Percentiles rank a stretch among this genome's conserved stretches.
phyloP scores from a whole-genome alignment of 164 flowering plant genomes.

The Sedum album region DNA sequence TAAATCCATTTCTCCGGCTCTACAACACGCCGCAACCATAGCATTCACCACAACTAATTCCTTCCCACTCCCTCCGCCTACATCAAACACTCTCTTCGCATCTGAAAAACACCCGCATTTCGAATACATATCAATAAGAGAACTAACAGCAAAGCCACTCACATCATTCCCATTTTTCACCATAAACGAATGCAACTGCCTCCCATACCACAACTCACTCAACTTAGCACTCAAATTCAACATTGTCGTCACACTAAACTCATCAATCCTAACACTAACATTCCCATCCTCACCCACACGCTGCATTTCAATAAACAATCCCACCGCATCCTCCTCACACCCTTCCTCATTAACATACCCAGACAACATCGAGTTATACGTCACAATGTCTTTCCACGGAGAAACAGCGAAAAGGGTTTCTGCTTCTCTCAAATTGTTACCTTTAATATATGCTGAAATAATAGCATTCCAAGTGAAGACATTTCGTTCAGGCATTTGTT shows the following conservation, averaged over 20 bases:
- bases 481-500: slow-evolving; percentile 72
- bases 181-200: slow-evolving; percentile 63
- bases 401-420: slow-evolving; percentile 43
- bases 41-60: slow-evolving; percentile 66
- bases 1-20: slow-evolving; percentile 57
- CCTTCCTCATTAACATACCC: slow-evolving; percentile 46
- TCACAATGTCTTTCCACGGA: slow-evolving; percentile 35
- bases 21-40: slow-evolving; percentile 75
- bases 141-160: slow-evolving; percentile 41
- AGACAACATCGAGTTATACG: slow-evolving; percentile 61
- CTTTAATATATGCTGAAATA: slow-evolving; percentile 43
- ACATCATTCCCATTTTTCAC: slow-evolving; percentile 48
- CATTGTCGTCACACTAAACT: slow-evolving; percentile 57
- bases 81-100: slow-evolving; percentile 30
- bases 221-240: slow-evolving; percentile 48
- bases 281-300: slow-evolving; percentile 21
- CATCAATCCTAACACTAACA: slow-evolving; percentile 32
- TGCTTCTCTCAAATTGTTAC: slow-evolving; percentile 34
- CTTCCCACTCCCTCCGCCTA: slow-evolving; percentile 16
- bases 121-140: slow-evolving; percentile 79
- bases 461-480: slow-evolving; percentile 78
- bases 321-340: slow-evolving; percentile 34
- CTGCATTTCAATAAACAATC: slow-evolving; percentile 36
- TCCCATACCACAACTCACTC: slow-evolving; percentile 29
- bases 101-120: slow-evolving; percentile 55